Percentiles rank a stretch among this genome's conserved stretches.
Evolutionary conservation across 768 basidiomycete genomes (phyloP).

Genomic region (Russula sp.): DNA sequence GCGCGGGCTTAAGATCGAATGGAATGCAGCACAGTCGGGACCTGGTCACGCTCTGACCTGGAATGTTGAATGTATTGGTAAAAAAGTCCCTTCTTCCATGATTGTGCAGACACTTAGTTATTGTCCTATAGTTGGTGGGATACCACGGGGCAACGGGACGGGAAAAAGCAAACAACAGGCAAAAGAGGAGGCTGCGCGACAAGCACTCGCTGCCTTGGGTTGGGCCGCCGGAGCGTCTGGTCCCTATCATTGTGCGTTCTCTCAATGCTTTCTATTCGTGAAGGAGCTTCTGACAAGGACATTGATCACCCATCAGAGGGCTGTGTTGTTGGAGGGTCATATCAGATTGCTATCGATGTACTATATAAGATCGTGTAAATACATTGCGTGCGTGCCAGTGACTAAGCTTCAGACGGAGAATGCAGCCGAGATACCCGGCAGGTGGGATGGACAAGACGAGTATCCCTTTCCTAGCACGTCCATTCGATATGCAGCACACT

Average conservation of each 20-base stretch:
- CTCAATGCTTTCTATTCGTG: not conserved
- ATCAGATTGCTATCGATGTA: not conserved
- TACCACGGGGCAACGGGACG: slow-evolving; percentile 61
- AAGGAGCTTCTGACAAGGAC: not conserved
- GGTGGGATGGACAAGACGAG: no score
- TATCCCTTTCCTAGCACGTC: slow-evolving; percentile 13
- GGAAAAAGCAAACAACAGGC: slow-evolving; percentile 71
- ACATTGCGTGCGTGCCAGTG: no score
- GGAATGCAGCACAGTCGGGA: slow-evolving; percentile 57
- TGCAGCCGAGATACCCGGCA: no score
- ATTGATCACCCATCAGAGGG: not conserved
- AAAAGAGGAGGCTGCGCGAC: slow-evolving; percentile 72
- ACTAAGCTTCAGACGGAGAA: not conserved
- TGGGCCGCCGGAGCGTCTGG: slow-evolving; percentile 47
- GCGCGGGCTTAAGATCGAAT: slow-evolving; percentile 59
- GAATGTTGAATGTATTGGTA: slow-evolving; percentile 67
- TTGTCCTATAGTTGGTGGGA: slow-evolving; percentile 56
- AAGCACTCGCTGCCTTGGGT: slow-evolving; percentile 72
- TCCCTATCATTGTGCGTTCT: slow-evolving; percentile 11
- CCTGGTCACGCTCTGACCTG: slow-evolving; percentile 68
- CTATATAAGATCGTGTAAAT: no score
- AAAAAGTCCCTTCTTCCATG: slow-evolving; percentile 32
- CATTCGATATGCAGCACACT: slow-evolving; percentile 4
- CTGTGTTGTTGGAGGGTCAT: not conserved
- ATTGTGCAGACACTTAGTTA: not conserved